A percentile compares a stretch with the other conserved stretches of the same genome.
Conservation (phyloP, 305 asterid species). For the Fraxinus paxiana region DNA sequence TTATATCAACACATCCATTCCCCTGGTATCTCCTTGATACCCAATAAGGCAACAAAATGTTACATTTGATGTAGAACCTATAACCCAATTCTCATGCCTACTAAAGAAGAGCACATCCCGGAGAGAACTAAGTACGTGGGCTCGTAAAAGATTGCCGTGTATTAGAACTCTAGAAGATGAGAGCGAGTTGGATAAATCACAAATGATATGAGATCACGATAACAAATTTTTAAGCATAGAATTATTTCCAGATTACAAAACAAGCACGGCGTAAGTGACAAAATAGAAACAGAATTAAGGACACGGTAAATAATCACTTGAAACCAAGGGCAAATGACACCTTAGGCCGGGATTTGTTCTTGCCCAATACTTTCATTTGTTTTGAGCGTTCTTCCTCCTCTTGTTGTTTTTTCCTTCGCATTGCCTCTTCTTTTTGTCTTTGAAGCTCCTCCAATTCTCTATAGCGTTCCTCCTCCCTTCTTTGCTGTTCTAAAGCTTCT, state of each 20-base stretch:
- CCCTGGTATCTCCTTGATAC: background rate
- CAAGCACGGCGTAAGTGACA: background rate
- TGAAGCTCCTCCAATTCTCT: constrained; percentile 86
- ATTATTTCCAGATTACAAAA: constrained; percentile 2
- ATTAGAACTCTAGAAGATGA: background rate
- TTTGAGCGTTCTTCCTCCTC: constrained; percentile 95
- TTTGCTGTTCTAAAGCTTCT: constrained; percentile 79
- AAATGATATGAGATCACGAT: constrained; percentile 8
- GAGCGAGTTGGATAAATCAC: background rate
- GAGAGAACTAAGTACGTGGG: background rate
- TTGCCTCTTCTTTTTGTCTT: constrained; percentile 80
- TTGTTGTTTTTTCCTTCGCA: constrained; percentile 67
- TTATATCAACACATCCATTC: background rate
- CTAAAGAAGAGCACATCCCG: background rate
- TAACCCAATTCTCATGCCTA: background rate
- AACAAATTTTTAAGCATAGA: background rate
- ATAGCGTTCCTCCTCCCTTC: constrained; percentile 74
- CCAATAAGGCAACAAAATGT: background rate
- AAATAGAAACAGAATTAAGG: background rate
- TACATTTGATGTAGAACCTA: background rate
- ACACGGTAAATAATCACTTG: constrained; percentile 38
- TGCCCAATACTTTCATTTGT: constrained; percentile 80
- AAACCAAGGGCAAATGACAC: constrained; percentile 71
- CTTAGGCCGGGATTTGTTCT: constrained; percentile 92
- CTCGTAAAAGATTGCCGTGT: background rate